Evolutionary conservation across 2,329 filamentous ascomycete species (phyloP), one percentile per base, ranked within the genome.

Genomic region (Cercospora sojina): DNA sequence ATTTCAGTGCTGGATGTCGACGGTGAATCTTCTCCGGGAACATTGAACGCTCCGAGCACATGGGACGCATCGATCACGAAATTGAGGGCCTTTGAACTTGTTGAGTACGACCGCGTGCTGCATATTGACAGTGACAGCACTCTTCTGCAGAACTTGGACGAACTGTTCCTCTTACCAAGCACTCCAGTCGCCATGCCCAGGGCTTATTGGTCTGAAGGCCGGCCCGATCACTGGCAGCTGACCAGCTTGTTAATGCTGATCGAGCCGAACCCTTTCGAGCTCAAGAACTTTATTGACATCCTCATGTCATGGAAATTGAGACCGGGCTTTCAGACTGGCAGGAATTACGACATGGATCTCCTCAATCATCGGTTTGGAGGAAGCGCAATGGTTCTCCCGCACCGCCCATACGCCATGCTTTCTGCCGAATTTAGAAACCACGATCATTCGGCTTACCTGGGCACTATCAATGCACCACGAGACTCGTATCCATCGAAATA

Each of bases 31-130:
- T 32, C 57, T 8, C 71, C 74, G 8, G 71, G 72, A 27, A 78
- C 73, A 31, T 76, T 79, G 53, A 76, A 79, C 63, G 74, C 76
- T 64, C 74, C 75, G 12, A 69, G 66, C 35, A 63, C 64, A 1
- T 90, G 87, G 88, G 85, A 87, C 65, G 84, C 86, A 41, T 70
- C 69, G 86, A 86, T 74, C 71, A 89, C 88, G 23, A 91, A 92
- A 74, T 83, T 91, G 35, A 82, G 90, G 20, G 87, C 88, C 2
- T 91, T 91, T 74, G 88, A 88, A 66, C 86, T 90, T 61, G 86
- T 85, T 0, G 82, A 88, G 64, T 91, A 90, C 74, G 77, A 83
- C 20, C 82, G 86, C 43, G 80, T 88, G 23, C 80, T 88, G 35
- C 81, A 84, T 59, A 77, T 88, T 55, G 86, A 91, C 75, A 89